These are phyloP conservation scores for Beauveria bassiana DNA, from an alignment of 2,329 filamentous ascomycete genomes.

Conservation along the genomic window DNA sequence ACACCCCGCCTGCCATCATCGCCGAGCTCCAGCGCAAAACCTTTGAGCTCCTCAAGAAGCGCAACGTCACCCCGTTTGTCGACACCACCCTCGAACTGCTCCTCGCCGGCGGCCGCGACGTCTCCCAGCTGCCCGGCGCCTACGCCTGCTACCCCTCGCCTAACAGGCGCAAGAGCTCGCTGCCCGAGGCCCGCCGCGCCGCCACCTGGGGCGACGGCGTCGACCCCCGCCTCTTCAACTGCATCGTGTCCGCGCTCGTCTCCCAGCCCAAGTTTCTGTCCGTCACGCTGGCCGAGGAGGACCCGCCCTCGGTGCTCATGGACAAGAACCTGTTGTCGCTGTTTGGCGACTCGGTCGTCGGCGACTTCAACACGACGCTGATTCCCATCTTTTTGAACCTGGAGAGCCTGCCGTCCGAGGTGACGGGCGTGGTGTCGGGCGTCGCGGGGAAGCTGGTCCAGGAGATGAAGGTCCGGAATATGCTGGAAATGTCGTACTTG, in stretches of 20 bases:
- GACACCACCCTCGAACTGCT: conserved; percentile 63
- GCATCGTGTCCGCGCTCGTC: conserved; percentile 52
- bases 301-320: conserved; percentile 65
- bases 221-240: conserved; percentile 56
- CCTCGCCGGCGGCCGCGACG: conserved; percentile 66
- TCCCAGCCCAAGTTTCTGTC: conserved; percentile 64
- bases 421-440: conserved; percentile 90
- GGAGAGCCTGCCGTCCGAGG: conserved; percentile 70
- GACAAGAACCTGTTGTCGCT: conserved; percentile 59
- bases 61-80: conserved; percentile 66
- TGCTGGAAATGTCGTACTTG: conserved; percentile 79
- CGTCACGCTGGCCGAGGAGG: conserved; percentile 63
- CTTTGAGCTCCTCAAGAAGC: conserved; percentile 72
- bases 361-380: conserved; percentile 61
- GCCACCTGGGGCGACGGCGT: conserved; percentile 49
- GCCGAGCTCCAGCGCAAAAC: conserved; percentile 76
- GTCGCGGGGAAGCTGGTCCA: conserved; percentile 77
- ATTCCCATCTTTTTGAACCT: conserved; percentile 88
- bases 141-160: conserved; percentile 30
- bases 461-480: conserved; percentile 50
- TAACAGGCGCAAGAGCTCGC: conserved; percentile 28
- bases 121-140: conserved; percentile 30
- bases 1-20: conserved; percentile 71
- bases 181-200: conserved; percentile 24
- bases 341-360: conserved; percentile 68